Conservation (phyloP, 192 early-diverging fungal species). For the Spizellomyces sp. region DNA sequence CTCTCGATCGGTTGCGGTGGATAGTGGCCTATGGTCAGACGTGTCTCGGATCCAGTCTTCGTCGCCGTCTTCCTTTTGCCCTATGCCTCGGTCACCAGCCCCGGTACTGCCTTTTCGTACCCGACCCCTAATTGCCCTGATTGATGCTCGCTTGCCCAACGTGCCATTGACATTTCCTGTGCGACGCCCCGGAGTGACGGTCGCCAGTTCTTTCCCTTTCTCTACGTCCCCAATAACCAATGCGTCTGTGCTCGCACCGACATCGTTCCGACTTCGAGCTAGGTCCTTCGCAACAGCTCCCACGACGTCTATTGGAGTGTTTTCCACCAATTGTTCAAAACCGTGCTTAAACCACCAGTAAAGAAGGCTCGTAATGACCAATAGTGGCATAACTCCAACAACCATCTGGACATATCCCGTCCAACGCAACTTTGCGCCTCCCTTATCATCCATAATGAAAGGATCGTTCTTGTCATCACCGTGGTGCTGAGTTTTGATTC, state of each 20-base stretch:
- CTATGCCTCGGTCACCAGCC: slow-evolving; percentile 5
- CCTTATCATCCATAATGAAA: background rate
- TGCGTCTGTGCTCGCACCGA: background rate
- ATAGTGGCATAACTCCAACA: slow-evolving; percentile 47
- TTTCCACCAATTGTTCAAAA: slow-evolving; percentile 49
- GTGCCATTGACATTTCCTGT: background rate
- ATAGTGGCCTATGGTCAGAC: background rate
- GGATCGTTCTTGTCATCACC: slow-evolving; percentile 1
- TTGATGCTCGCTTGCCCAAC: slow-evolving; percentile 19
- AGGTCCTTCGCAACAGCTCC: slow-evolving; percentile 44
- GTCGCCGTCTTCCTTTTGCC: background rate
- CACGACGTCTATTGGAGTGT: slow-evolving; percentile 50
- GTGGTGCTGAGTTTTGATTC: slow-evolving; percentile 6
- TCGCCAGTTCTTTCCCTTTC: slow-evolving; percentile 22
- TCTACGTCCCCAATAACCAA: slow-evolving; percentile 7
- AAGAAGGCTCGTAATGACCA: slow-evolving; percentile 39
- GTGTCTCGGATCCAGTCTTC: background rate
- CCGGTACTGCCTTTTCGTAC: slow-evolving; percentile 10
- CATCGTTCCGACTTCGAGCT: background rate
- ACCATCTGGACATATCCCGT: slow-evolving; percentile 48
- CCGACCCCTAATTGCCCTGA: slow-evolving; percentile 22
- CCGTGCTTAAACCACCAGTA: slow-evolving; percentile 50
- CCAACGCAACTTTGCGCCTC: slow-evolving; percentile 17
- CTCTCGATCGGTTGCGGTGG: background rate
- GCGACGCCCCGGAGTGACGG: background rate